phyloP scores from a whole-genome alignment of 2,329 filamentous ascomycete genomes.

The Stagonosporopsis cucurbitacearum region DNA sequence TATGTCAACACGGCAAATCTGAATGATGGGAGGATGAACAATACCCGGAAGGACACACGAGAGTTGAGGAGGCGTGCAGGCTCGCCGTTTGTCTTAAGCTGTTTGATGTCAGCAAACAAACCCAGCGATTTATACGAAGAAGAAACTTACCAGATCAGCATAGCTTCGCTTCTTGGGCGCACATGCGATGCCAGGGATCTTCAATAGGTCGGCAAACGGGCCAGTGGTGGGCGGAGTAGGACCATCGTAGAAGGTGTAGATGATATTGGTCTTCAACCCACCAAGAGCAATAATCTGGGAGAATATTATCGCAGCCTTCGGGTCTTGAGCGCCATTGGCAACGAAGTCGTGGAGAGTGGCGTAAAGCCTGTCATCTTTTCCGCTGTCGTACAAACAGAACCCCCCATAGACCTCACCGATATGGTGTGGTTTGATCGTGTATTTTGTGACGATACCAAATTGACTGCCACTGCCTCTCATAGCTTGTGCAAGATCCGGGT shows the following conservation, averaged over 20 bases:
- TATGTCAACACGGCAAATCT: constrained; percentile 12
- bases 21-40: neutral
- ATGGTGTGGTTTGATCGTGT: constrained; percentile 29
- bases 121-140: neutral
- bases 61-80: neutral
- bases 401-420: constrained; percentile 51
- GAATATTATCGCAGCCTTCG: constrained; percentile 34
- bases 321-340: constrained; percentile 30
- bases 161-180: constrained; percentile 40
- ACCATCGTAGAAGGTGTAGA: constrained; percentile 34
- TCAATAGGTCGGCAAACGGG: constrained; percentile 44
- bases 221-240: constrained; percentile 39
- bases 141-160: constrained; percentile 35
- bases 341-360: constrained; percentile 45
- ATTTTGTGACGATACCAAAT: constrained; percentile 40
- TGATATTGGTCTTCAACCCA: constrained; percentile 14
- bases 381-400: constrained; percentile 40
- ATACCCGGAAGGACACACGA: constrained; percentile 4
- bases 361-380: constrained; percentile 39
- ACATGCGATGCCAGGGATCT: constrained; percentile 32
- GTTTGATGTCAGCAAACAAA: neutral
- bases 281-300: constrained; percentile 20
- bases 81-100: constrained; percentile 4
- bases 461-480: constrained; percentile 37
- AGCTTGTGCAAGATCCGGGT: constrained; percentile 45